These are phyloP conservation scores for Kentomonas sorsogonicus DNA, from an alignment of 208 protist genomes.

Conservation along the genomic window DNA sequence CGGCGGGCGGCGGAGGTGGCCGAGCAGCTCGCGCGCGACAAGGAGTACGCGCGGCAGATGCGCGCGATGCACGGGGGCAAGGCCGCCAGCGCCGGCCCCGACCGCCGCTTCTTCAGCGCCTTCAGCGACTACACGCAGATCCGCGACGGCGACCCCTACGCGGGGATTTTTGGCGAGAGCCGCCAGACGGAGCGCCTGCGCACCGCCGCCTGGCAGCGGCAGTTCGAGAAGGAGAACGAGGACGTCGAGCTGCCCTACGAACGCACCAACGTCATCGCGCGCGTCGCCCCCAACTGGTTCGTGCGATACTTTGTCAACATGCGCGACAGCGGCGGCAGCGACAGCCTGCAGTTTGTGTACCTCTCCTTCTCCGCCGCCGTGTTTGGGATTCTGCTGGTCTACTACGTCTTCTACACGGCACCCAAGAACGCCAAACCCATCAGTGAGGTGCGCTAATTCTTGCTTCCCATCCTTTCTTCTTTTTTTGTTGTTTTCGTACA, in stretches of 20 bases:
- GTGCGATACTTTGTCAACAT: constrained; percentile 79
- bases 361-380: constrained; percentile 17
- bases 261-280: constrained; percentile 61
- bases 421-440: constrained; percentile 48
- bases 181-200: constrained; percentile 44
- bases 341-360: constrained; percentile 37
- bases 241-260: constrained; percentile 79
- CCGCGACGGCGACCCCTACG: constrained; percentile 66
- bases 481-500: not conserved
- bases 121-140: constrained; percentile 73
- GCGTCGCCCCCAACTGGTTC: constrained; percentile 79
- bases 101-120: constrained; percentile 62
- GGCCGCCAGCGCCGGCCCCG: constrained; percentile 16
- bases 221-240: constrained; percentile 86
- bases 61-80: constrained; percentile 27
- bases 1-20: constrained; percentile 25
- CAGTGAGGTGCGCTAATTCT: constrained; percentile 63
- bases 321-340: constrained; percentile 66
- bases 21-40: constrained; percentile 35
- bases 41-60: constrained; percentile 41
- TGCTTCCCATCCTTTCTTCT: too few species aligned
- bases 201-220: constrained; percentile 75
- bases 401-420: constrained; percentile 74
- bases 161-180: constrained; percentile 58
- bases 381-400: constrained; percentile 33